A percentile compares a stretch with the other conserved stretches of the same genome.
These are phyloP conservation scores for Schizosaccharomyces lindneri DNA, from an alignment of 805 yeast genomes.

Conservation along the genomic window DNA sequence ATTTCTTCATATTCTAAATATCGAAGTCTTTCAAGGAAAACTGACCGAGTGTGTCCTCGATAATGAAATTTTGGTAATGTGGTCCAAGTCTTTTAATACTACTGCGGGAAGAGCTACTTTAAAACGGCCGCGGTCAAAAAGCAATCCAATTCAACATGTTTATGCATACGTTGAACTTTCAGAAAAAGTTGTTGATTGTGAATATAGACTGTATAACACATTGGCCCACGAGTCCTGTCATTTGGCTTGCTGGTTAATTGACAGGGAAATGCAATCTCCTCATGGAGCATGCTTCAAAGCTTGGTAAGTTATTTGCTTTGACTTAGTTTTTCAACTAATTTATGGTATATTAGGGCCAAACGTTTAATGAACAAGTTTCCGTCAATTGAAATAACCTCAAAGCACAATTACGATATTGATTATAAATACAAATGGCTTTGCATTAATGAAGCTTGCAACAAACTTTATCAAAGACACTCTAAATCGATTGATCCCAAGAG, in stretches of 20 bases:
- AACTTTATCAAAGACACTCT: not conserved
- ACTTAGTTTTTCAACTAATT: not conserved
- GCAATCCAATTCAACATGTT: not conserved
- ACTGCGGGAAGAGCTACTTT: not conserved
- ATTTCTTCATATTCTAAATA: not conserved
- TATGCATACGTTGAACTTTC: constrained; percentile 13
- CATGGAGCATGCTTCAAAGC: constrained; percentile 1
- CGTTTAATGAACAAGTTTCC: not conserved
- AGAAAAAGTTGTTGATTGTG: not conserved
- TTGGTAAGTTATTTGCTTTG: not conserved
- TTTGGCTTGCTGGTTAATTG: not conserved
- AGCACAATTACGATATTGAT: not conserved
- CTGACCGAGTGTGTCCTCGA: not conserved
- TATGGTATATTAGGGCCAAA: not conserved
- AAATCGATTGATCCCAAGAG: not conserved
- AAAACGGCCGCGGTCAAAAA: not conserved
- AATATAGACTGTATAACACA: not conserved
- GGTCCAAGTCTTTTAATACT: not conserved
- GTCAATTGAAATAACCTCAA: not conserved
- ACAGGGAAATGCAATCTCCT: not conserved
- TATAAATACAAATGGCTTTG: constrained; percentile 1
- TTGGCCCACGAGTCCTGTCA: constrained; percentile 1
- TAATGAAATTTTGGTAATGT: not conserved
- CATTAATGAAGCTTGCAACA: not conserved
- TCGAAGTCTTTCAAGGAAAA: not conserved